These are phyloP conservation scores for Penicillium palitans DNA, from an alignment of 2,329 filamentous ascomycete genomes.

Conservation along the genomic window DNA sequence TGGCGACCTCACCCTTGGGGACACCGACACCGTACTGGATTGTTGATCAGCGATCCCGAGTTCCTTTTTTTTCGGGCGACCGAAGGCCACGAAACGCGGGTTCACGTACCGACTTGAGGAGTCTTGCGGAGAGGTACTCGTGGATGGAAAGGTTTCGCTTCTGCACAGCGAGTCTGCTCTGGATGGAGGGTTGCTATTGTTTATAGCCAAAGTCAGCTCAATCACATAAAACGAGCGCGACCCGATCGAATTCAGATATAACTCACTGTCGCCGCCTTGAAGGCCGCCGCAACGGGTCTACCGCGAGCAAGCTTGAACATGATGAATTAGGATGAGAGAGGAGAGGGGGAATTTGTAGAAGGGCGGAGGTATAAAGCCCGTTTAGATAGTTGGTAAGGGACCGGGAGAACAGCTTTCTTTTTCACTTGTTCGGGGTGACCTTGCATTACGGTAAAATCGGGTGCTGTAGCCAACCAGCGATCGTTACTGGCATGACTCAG, in stretches of 20 bases:
- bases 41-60: slow-evolving; percentile 25
- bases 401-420: slow-evolving; percentile 40
- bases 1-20: slow-evolving; percentile 84
- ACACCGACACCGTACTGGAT: slow-evolving; percentile 88
- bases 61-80: slow-evolving; percentile 15
- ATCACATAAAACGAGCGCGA: slow-evolving; percentile 13
- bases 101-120: slow-evolving; percentile 66
- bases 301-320: slow-evolving; percentile 91
- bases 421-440: slow-evolving; percentile 34
- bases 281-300: slow-evolving; percentile 75
- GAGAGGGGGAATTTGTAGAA: slow-evolving; percentile 15
- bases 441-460: slow-evolving; percentile 28
- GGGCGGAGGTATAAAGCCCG: slow-evolving; percentile 14
- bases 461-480: slow-evolving; percentile 32
- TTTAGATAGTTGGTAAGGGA: slow-evolving; percentile 13
- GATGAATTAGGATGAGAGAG: slow-evolving; percentile 37
- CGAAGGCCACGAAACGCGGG: slow-evolving; percentile 10
- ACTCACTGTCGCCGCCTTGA: slow-evolving; percentile 75
- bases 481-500: slow-evolving; percentile 32
- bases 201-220: slow-evolving; percentile 10
- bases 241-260: slow-evolving; percentile 10
- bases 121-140: slow-evolving; percentile 94
- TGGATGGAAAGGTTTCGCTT: slow-evolving; percentile 90
- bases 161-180: slow-evolving; percentile 63
- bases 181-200: slow-evolving; percentile 57